These are phyloP conservation scores for Breviolum minutum DNA, from an alignment of 73 alveolate genomes.

Conservation along the genomic window DNA sequence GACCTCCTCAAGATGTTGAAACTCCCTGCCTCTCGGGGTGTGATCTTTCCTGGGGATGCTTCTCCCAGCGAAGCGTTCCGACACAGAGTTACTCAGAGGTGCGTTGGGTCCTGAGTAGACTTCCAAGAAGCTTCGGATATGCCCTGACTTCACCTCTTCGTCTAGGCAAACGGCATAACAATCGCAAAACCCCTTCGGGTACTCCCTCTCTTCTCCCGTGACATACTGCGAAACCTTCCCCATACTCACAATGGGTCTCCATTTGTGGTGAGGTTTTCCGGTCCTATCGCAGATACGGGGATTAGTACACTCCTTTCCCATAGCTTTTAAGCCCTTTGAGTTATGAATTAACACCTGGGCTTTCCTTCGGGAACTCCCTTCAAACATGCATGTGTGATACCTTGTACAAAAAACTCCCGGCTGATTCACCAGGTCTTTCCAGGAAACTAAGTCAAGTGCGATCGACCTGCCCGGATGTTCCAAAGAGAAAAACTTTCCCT, in stretches of 20 bases:
- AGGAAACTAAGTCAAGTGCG: neutral
- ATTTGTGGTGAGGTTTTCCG: neutral
- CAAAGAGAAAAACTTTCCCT: neutral
- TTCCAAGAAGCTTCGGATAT: neutral
- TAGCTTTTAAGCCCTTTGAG: neutral
- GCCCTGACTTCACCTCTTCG: no score
- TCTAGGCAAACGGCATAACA: neutral
- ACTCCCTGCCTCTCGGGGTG: neutral
- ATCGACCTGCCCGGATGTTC: constrained; percentile 17
- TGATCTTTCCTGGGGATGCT: neutral
- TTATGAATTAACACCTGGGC: neutral
- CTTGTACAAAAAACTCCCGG: neutral
- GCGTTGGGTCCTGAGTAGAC: constrained; percentile 28
- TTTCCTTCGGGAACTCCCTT: neutral
- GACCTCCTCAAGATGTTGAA: neutral
- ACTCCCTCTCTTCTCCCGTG: constrained; percentile 28
- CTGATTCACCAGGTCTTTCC: neutral
- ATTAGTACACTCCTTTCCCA: neutral
- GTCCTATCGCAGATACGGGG: neutral
- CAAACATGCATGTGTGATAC: neutral
- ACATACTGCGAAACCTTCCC: neutral
- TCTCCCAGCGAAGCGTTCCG: neutral
- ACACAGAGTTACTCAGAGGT: neutral
- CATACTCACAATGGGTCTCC: neutral
- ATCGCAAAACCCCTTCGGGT: neutral